Evolutionary conservation across 2,329 filamentous ascomycete species (phyloP).

Genomic region (Helotiales sp.): DNA sequence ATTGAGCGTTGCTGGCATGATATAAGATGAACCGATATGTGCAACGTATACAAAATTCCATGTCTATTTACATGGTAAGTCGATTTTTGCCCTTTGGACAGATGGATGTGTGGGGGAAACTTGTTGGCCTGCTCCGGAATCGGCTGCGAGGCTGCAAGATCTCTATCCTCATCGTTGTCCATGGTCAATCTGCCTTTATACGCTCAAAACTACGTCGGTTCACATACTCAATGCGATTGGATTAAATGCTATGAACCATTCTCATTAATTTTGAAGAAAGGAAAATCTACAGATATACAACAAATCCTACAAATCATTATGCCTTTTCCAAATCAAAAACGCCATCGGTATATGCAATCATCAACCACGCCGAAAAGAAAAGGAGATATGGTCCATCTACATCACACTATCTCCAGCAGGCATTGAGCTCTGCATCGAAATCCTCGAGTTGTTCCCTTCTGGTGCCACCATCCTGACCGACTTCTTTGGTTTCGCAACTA

Average conservation of each 20-base stretch:
- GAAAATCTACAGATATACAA: conserved; percentile 27
- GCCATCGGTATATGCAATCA: conserved; percentile 30
- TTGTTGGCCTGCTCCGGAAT: conserved; percentile 2
- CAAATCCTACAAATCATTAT: conserved; percentile 24
- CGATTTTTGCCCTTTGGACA: conserved; percentile 6
- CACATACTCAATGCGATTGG: background rate
- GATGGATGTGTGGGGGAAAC: background rate
- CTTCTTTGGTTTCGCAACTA: conserved; percentile 64
- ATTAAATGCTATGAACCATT: background rate
- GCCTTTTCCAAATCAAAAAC: conserved; percentile 18
- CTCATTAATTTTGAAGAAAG: conserved; percentile 18
- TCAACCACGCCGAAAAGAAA: conserved; percentile 26
- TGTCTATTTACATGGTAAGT: background rate
- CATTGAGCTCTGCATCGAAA: conserved; percentile 44
- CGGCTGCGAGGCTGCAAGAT: conserved; percentile 2
- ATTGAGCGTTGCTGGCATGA: background rate
- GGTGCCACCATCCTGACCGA: conserved; percentile 36
- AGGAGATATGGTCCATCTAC: conserved; percentile 31
- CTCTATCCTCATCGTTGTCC: background rate
- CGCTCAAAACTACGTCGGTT: background rate
- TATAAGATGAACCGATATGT: background rate
- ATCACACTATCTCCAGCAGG: conserved; percentile 36
- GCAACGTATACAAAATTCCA: background rate
- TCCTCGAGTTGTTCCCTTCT: conserved; percentile 34
- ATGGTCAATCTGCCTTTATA: background rate